These are phyloP conservation scores for Carex cristatella DNA, from an alignment of 176 grass and related monocot species.

Conservation along the genomic window DNA sequence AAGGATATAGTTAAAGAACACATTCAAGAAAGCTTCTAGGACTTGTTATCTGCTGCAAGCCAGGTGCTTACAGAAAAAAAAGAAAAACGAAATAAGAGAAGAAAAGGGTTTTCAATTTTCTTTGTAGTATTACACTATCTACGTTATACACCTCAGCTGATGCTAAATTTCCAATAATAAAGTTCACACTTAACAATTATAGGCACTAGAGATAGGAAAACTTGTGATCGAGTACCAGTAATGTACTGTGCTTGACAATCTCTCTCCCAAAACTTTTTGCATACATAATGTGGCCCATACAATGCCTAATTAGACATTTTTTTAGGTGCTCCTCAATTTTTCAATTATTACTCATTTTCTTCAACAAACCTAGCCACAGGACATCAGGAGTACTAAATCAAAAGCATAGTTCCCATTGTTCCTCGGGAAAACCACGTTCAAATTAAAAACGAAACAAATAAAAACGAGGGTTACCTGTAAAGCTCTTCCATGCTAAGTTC, in stretches of 20 bases:
- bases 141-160: neutral
- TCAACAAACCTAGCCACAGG: neutral
- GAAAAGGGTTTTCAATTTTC: too few species aligned
- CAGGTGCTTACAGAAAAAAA: neutral
- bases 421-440: too few species aligned
- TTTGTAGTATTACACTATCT: too few species aligned
- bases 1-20: neutral
- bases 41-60: neutral
- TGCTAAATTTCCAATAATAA: too few species aligned
- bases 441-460: neutral
- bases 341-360: neutral
- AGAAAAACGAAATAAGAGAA: neutral
- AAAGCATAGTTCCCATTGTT: neutral
- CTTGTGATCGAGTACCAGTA: too few species aligned
- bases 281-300: too few species aligned
- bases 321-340: neutral
- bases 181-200: too few species aligned
- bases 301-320: neutral
- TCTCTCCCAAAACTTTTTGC: too few species aligned
- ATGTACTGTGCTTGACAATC: too few species aligned
- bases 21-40: neutral
- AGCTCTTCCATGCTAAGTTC: constrained; percentile 41
- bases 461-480: constrained; percentile 14
- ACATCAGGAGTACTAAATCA: neutral
- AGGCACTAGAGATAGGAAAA: too few species aligned